Evolutionary conservation across 164 flowering plant species (phyloP), one percentile per base, ranked within the genome.

Genomic region (Chloranthus sessilifolius): DNA sequence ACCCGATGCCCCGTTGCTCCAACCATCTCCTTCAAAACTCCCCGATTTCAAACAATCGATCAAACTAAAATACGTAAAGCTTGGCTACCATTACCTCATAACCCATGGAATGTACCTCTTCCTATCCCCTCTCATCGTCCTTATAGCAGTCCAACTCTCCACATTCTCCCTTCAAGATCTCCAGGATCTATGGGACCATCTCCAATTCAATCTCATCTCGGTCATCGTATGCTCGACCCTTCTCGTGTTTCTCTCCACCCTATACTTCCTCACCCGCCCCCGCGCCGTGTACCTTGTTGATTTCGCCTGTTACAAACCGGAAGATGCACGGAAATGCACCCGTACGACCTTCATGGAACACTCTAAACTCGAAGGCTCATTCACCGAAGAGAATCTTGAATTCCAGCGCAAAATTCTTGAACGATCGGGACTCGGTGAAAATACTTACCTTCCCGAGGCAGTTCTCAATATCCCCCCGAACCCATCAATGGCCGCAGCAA

Each of bases 271-370:
- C 31, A 79, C 82, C 15, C 81, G 90, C 23, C 90, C 95, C 8
- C 72, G 74, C 10, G 71, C 83, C 2, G 85, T 85, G 38, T 85
- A 76, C 50, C 85, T 85, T 9, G 85, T 85, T 14, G 69, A 85
- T 50, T 85, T 80, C 63, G 55, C 90, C 0, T 80, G 87, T 45
- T 81, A 79, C 53, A 85, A 83, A 72, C 90, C 95, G 0, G 82
- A 75, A 3, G 81, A 79, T 9, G 80, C 67, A 5, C 62, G 82
- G 28, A 75, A 74, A 64, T 85, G 95, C 68, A 49, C 82, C 14
- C 67, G 81, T 39, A 75, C 78, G 59, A 58, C 61, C 28, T 83
- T 83, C 65, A 74, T 81, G 82, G 78, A 80, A 25, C 17, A 79
- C 24, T 78, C 87, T 1, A 4, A 11, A 7, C 35, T 52, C 36